Percentiles rank a stretch among this genome's conserved stretches.
Conservation (phyloP, 768 basidiomycete species). For the Agrocybe pediades region DNA sequence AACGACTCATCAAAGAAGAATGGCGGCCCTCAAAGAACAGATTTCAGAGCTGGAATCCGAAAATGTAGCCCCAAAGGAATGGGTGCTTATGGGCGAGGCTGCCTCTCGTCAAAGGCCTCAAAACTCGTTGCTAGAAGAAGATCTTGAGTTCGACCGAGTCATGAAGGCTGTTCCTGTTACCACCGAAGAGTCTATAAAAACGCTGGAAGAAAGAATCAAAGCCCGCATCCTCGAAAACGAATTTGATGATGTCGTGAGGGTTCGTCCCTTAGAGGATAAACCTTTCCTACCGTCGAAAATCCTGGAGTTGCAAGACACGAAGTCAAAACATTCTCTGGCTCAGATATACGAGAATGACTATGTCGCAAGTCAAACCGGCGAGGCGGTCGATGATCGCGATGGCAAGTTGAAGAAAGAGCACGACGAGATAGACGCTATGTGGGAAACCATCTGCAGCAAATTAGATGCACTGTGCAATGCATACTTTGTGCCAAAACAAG, state of each 20-base stretch:
- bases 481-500: conserved; percentile 93
- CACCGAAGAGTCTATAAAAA: conserved; percentile 83
- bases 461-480: conserved; percentile 94
- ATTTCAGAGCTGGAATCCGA: conserved; percentile 82
- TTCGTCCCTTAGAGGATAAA: conserved; percentile 75
- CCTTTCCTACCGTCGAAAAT: conserved; percentile 90
- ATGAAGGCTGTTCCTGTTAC: conserved; percentile 86
- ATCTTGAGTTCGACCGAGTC: conserved; percentile 92
- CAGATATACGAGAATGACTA: conserved; percentile 97
- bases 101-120: conserved; percentile 80
- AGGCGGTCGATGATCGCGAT: conserved; percentile 74
- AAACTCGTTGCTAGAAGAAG: conserved; percentile 90
- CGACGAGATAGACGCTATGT: conserved; percentile 77
- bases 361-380: conserved; percentile 63
- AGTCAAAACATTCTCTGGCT: conserved; percentile 86
- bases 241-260: conserved; percentile 93
- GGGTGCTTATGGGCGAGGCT: conserved; percentile 93
- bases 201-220: conserved; percentile 90
- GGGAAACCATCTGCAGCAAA: conserved; percentile 86
- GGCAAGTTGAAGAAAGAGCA: conserved; percentile 89
- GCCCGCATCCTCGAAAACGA: conserved; percentile 79
- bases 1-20: conserved; percentile 80
- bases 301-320: conserved; percentile 87
- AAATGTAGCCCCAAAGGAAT: conserved; percentile 88
- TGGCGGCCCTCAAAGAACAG: conserved; percentile 71